phyloP scores from a whole-genome alignment of 129 eudicot species.

The Rutidosis leptorrhynchoides region DNA sequence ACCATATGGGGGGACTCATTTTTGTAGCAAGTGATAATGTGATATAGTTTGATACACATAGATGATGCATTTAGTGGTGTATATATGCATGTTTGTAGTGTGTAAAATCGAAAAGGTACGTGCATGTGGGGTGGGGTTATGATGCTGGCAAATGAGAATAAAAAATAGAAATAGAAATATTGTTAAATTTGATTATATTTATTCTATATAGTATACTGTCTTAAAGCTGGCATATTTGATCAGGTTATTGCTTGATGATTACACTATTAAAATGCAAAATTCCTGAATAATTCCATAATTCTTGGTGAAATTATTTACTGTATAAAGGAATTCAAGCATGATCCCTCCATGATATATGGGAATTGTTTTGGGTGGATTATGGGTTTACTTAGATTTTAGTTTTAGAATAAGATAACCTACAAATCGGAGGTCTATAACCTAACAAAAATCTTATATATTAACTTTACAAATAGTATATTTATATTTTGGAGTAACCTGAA shows the following conservation, averaged over 20 bases:
- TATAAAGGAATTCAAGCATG: not conserved
- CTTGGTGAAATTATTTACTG: not conserved
- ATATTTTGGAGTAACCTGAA: no score
- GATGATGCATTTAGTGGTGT: slow-evolving; percentile 1
- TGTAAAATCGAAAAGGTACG: slow-evolving; percentile 34
- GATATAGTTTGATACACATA: not conserved
- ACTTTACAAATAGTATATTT: no score
- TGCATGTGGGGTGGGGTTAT: slow-evolving; percentile 39
- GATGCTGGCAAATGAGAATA: not conserved
- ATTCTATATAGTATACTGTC: slow-evolving; percentile 1
- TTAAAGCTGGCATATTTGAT: not conserved
- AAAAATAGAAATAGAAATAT: slow-evolving; percentile 3
- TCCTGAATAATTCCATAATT: not conserved
- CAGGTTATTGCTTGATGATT: not conserved
- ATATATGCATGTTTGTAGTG: slow-evolving; percentile 36
- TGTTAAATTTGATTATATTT: not conserved
- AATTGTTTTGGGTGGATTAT: not conserved
- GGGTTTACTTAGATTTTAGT: no score
- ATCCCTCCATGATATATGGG: no score
- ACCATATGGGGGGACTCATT: slow-evolving; percentile 30
- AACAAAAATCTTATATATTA: no score
- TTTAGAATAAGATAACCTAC: no score
- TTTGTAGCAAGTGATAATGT: not conserved
- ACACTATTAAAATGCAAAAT: not conserved
- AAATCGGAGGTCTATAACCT: no score